A percentile compares a stretch with the other conserved stretches of the same genome.
phyloP scores from a whole-genome alignment of 2,329 filamentous ascomycete species.

The Beauveria australis region DNA sequence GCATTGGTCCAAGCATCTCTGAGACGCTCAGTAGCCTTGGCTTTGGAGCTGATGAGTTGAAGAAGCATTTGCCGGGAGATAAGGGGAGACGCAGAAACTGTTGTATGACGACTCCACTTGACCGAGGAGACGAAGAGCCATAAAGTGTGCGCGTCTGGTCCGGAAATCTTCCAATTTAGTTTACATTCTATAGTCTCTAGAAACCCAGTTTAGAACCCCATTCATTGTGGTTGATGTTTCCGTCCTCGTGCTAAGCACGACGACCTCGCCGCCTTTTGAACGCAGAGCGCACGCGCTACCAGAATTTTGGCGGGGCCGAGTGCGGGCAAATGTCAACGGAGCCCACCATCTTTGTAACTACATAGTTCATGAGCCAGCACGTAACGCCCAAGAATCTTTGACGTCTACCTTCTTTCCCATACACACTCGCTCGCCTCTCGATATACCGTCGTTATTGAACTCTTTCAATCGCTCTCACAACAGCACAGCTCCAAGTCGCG shows the following conservation, averaged over 20 bases:
- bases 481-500: not conserved
- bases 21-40: not conserved
- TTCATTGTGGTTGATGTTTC: no score
- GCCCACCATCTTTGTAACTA: not conserved
- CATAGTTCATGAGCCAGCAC: not conserved
- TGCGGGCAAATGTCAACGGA: not conserved
- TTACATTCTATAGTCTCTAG: no score
- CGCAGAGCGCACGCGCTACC: not conserved
- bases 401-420: not conserved
- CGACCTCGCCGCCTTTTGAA: no score
- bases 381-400: not conserved
- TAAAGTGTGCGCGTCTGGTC: no score
- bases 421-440: not conserved
- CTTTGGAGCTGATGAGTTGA: not conserved
- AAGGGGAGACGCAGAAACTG: no score
- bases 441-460: not conserved
- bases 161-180: no score
- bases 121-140: no score
- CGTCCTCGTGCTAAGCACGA: no score
- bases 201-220: no score
- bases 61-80: no score
- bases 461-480: not conserved
- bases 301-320: not conserved
- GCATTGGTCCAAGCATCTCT: not conserved
- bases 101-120: no score